A percentile compares a stretch with the other conserved stretches of the same genome.
These are phyloP conservation scores for Citrus hindsii DNA, from an alignment of 345 rosid species.

Conservation along the genomic window DNA sequence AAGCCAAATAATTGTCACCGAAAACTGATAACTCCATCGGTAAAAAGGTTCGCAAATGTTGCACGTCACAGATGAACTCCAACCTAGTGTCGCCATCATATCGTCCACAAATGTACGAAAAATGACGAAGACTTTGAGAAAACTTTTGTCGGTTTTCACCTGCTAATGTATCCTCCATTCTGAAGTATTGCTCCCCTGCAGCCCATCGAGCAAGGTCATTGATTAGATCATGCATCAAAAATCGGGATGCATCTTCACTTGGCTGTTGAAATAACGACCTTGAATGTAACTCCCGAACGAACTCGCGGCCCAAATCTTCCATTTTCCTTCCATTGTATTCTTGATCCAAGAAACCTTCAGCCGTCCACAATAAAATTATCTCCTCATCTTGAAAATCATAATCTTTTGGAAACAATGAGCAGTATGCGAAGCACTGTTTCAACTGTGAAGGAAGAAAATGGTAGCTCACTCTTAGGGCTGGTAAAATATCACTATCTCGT, in stretches of 20 bases:
- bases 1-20: accelerated
- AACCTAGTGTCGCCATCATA: accelerated
- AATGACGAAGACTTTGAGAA: no score
- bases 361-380: background rate
- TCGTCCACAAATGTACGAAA: accelerated
- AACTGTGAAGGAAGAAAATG: background rate
- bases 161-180: no score
- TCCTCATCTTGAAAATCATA: background rate
- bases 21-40: no score
- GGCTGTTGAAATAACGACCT: no score
- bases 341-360: no score
- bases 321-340: background rate
- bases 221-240: no score
- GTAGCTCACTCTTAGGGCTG: background rate
- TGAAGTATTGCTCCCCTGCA: no score
- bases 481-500: background rate
- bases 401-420: background rate
- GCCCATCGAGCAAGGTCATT: no score
- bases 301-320: background rate
- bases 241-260: no score
- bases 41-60: no score
- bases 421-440: background rate
- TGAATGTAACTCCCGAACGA: no score
- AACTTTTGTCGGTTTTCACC: no score
- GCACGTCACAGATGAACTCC: accelerated